Evolutionary conservation across 2,329 filamentous ascomycete species (phyloP), one percentile per base, ranked within the genome.

Genomic region (Fusarium sp.): DNA sequence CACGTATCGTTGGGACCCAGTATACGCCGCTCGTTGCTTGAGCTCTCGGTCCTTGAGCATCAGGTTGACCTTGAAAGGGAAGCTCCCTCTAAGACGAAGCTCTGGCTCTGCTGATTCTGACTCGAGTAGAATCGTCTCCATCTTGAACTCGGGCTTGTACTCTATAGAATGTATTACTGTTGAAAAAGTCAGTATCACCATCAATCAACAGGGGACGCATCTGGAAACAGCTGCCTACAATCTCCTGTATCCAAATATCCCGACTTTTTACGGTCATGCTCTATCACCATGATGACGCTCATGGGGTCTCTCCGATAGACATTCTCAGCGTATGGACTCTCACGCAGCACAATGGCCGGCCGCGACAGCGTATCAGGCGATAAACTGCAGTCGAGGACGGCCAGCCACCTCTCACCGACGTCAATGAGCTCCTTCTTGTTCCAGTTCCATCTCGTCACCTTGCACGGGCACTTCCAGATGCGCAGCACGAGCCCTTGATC

Each of bases 331-430:
- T 61, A 67, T 31, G 67, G 67, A 16, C 71, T 72, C 58, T 72
- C 68, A 14, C 73, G 64, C 11, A 75, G 70, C 25, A 75, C 65
- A 33, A 75, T 70, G 4, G 73, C 73, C 27, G 73, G 73, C 14
- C 73, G 63, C 31, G 73, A 73, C 44, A 75, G 44, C 25, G 73
- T 74, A 58, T 75, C 73, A 3, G 71, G 65, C 8, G 73, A 75
- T 58, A 75, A 14, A 46, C 73, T 75, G 63, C 73, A 75, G 63
- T 75, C 73, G n/a, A 75, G 73, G 46, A 75, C 73, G 9, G 73
- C 73, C 3, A 75, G 31, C 73, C 71, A 74, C 44, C 69, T 67
- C 27, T 70, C 53, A 2, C 69, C 69, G 44, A 68, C 67, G 42
- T 71, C 71, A 11, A 44, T 64, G 50, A 71, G 65, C 33, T 73